Evolutionary conservation across 495 filamentous ascomycete species (phyloP).

Genomic region (Penicillium maclennaniae): DNA sequence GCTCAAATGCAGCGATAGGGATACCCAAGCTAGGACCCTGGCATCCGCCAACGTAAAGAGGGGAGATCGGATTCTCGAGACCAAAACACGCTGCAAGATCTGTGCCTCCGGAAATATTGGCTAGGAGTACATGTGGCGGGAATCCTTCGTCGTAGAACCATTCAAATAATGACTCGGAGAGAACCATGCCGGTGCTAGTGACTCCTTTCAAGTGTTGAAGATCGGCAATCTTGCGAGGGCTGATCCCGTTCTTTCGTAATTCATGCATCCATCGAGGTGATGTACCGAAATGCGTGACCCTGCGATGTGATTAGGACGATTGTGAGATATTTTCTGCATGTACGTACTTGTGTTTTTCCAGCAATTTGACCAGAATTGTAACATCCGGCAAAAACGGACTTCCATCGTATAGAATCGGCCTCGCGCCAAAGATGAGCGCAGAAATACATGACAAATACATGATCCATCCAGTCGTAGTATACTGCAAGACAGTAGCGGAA

Average conservation of each 20-base stretch:
- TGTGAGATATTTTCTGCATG: no score
- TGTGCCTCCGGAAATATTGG: constrained; percentile 74
- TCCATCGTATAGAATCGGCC: constrained; percentile 68
- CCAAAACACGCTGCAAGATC: constrained; percentile 73
- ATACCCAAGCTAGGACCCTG: constrained; percentile 61
- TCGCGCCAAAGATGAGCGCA: constrained; percentile 50
- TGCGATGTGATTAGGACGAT: not conserved
- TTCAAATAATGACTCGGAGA: constrained; percentile 66
- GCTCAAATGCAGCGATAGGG: constrained; percentile 63
- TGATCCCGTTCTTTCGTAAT: constrained; percentile 54
- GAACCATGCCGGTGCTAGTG: constrained; percentile 72
- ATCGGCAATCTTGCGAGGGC: constrained; percentile 57
- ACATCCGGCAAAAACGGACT: constrained; percentile 67
- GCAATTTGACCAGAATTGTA: constrained; percentile 53
- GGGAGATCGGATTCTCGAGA: constrained; percentile 60
- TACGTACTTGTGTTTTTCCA: constrained; percentile 55
- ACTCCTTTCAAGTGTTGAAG: constrained; percentile 55
- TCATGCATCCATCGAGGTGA: constrained; percentile 73
- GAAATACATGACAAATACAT: constrained; percentile 66
- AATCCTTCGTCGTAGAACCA: constrained; percentile 82
- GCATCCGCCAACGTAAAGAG: constrained; percentile 67
- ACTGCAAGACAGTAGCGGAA: constrained; percentile 51
- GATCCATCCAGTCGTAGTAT: constrained; percentile 73
- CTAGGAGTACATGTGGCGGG: constrained; percentile 56
- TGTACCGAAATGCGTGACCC: constrained; percentile 57